phyloP scores from a whole-genome alignment of 83 land plant genomes.

The Larix sibirica region DNA sequence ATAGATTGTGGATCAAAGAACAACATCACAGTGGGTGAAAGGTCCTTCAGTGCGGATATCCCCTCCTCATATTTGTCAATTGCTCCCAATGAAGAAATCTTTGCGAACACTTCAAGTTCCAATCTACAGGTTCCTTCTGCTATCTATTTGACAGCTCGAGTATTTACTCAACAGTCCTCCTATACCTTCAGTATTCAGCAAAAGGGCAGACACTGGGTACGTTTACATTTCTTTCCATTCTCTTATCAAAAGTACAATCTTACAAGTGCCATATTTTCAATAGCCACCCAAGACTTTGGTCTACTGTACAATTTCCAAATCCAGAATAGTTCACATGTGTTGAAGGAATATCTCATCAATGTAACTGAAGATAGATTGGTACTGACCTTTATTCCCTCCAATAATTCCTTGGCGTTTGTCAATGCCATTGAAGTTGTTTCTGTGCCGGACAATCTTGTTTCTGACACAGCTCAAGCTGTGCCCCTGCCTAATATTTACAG shows the following conservation, averaged over 20 bases:
- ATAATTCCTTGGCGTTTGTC: constrained; percentile 41
- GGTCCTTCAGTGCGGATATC: constrained; percentile 8
- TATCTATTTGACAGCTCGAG: constrained; percentile 58
- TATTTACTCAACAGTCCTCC: constrained; percentile 43
- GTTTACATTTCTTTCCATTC: constrained; percentile 68
- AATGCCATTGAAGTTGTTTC: constrained; percentile 78
- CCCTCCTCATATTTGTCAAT: background rate
- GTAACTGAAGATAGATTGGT: constrained; percentile 20
- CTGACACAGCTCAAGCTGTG: constrained; percentile 20
- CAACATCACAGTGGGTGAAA: background rate
- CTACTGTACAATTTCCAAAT: constrained; percentile 31
- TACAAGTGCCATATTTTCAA: constrained; percentile 37
- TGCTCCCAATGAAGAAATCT: background rate
- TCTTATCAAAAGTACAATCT: constrained; percentile 24
- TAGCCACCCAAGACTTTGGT: constrained; percentile 26
- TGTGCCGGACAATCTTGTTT: constrained; percentile 43
- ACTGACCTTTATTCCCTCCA: constrained; percentile 20
- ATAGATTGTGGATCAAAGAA: constrained; percentile 11
- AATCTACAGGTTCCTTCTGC: background rate
- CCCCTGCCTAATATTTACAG: background rate
- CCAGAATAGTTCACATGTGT: constrained; percentile 4
- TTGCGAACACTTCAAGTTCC: constrained; percentile 11
- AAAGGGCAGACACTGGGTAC: constrained; percentile 52
- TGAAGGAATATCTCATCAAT: constrained; percentile 58
- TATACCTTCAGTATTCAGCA: constrained; percentile 43